Percentiles rank a stretch among this genome's conserved stretches.
These are phyloP conservation scores for Candida sanyiensis DNA, from an alignment of 805 yeast genomes.

Conservation along the genomic window DNA sequence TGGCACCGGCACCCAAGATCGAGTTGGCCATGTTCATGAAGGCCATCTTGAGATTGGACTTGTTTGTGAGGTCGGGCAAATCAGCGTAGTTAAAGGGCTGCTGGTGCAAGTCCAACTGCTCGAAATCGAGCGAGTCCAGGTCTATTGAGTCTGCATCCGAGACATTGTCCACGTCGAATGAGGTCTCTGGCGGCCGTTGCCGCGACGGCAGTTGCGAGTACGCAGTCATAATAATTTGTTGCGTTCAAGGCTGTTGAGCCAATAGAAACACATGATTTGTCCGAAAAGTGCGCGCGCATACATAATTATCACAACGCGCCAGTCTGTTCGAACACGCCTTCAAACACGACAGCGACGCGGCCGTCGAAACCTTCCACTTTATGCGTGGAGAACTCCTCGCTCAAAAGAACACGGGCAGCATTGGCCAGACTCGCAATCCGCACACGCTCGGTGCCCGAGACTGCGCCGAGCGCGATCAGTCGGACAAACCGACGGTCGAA, in stretches of 20 bases:
- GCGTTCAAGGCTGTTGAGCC: too few species aligned
- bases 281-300: too few species aligned
- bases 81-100: slow-evolving; percentile 18
- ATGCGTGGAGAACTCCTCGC: slow-evolving; percentile 30
- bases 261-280: neutral
- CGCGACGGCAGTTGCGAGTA: too few species aligned
- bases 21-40: slow-evolving; percentile 97
- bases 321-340: slow-evolving; percentile 35
- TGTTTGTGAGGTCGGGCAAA: slow-evolving; percentile 20
- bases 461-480: slow-evolving; percentile 30
- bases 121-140: slow-evolving; percentile 22
- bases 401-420: slow-evolving; percentile 41
- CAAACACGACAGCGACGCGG: slow-evolving; percentile 41
- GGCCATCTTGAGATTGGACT: slow-evolving; percentile 72
- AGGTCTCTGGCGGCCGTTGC: too few species aligned
- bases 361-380: slow-evolving; percentile 37
- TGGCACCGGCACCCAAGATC: slow-evolving; percentile 92
- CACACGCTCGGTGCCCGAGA: slow-evolving; percentile 46
- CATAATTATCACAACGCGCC: slow-evolving; percentile 22
- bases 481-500: slow-evolving; percentile 38
- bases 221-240: too few species aligned
- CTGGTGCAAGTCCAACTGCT: slow-evolving; percentile 10
- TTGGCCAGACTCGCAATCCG: slow-evolving; percentile 49
- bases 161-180: too few species aligned
- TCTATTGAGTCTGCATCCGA: too few species aligned